Evolutionary conservation across 345 rosid species (phyloP), one percentile per base, ranked within the genome.

Genomic region (Sonneratia caseolaris): DNA sequence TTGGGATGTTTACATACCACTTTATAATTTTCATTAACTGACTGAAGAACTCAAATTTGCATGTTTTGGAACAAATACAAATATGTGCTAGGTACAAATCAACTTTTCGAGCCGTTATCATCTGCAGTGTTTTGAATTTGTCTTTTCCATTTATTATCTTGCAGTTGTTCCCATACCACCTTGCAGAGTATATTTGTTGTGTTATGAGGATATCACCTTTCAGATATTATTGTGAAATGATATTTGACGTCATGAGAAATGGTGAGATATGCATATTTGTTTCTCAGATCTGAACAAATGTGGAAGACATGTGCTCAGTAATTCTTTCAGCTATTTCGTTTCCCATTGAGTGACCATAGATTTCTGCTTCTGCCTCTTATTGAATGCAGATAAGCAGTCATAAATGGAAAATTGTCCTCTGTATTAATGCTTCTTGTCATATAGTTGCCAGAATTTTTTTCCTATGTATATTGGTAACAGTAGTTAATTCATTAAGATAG

Each of bases 191-290:
- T 86, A 88, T 91, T 79, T 94, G 97, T 84, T 97, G 96, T 57
- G 97, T 94, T 55, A 94, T 91, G 97, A 87, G 98, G 84, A 71
- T 94, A 68, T 91, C 97, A 69, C 93, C 97, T 76, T 94, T 91
- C 93, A 85, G 96, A 90, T 91, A 91, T 86, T 94, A 94, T 82
- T 92, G 98, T 76, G 97, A 94, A 81, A 94, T 91, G 93, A 83
- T 94, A 72, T 91, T 94, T 36, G 98, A 94, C 86, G 98, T 94
- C 79, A 91, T 94, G 98, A 87, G 82, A 84, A 94, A 84, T 80
- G 98, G 98, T 91, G 88, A 78, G 65, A 65, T 69, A 4, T 71
- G 76, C 7, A 40, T 8, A 40, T 70, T 32, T 10, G 53, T 51
- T 24, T 16, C 13, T 10, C 12, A 27, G 64, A 53, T 69, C 22